A percentile compares a stretch with the other conserved stretches of the same genome.
These are phyloP conservation scores for Thalia dealbata DNA, from an alignment of 176 grass and related monocot genomes.

Conservation along the genomic window DNA sequence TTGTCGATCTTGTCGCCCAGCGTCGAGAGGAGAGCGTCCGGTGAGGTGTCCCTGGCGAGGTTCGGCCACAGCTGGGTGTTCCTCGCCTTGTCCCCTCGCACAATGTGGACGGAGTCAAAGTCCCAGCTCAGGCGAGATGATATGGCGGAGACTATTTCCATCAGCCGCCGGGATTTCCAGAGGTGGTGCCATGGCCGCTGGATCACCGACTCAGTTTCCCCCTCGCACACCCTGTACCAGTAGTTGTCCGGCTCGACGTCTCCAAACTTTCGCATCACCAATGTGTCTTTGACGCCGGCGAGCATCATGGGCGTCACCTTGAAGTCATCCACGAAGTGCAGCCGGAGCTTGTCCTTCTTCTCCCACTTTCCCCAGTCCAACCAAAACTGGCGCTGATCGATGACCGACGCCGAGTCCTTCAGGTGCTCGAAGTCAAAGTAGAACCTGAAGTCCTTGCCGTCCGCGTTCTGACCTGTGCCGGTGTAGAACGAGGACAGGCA, in stretches of 20 bases:
- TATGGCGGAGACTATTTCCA: constrained; percentile 20
- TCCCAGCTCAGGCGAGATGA: constrained; percentile 9
- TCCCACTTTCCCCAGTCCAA: constrained; percentile 20
- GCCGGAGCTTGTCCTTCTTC: constrained; percentile 10
- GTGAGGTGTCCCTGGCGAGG: constrained; percentile 9
- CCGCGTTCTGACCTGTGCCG: constrained; percentile 1
- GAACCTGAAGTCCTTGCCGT: constrained; percentile 14
- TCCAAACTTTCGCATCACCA: constrained; percentile 19
- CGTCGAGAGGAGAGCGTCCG: constrained; percentile 4
- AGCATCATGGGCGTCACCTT: constrained; percentile 20
- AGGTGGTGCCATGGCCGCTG: constrained; percentile 21
- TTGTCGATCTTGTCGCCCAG: constrained; percentile 19
- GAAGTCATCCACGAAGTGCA: constrained; percentile 7
- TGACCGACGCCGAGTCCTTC: constrained; percentile 9
- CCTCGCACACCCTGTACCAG: constrained; percentile 19
- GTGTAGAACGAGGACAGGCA: constrained; percentile 21
- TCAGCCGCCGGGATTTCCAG: constrained; percentile 17
- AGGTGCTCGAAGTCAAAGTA: constrained; percentile 22
- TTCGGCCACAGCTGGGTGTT: constrained; percentile 21
- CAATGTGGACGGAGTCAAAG: constrained; percentile 19
- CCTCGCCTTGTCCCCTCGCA: constrained; percentile 12
- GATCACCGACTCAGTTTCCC: constrained; percentile 18
- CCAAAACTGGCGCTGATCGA: constrained; percentile 20
- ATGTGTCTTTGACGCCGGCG: constrained; percentile 8
- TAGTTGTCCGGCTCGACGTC: constrained; percentile 22